These are phyloP conservation scores for Xanthoconium purpureum DNA, from an alignment of 768 basidiomycete genomes.

Conservation along the genomic window DNA sequence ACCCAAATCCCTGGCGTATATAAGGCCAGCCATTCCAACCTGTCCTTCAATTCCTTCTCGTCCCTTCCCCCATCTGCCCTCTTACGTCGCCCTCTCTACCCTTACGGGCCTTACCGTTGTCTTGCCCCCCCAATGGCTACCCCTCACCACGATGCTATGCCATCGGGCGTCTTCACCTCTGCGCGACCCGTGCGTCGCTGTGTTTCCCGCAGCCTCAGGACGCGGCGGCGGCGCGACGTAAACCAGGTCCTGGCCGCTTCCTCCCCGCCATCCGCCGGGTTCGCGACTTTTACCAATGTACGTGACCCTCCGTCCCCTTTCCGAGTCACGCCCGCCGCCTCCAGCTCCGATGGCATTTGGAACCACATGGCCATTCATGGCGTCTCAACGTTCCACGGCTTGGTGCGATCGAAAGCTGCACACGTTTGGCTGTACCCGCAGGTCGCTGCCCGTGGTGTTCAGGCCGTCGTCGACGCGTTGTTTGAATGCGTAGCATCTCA, in stretches of 20 bases:
- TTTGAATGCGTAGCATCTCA: neutral
- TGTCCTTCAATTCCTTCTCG: neutral
- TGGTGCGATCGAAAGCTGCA: neutral
- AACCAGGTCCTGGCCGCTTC: neutral
- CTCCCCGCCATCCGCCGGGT: neutral
- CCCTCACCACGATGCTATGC: neutral
- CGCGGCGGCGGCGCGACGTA: neutral
- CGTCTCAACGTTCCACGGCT: neutral
- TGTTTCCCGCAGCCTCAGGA: neutral
- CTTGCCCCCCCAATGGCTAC: slow-evolving; percentile 4
- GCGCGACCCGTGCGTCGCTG: neutral
- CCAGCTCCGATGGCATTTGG: neutral
- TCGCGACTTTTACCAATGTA: neutral
- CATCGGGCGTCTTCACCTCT: neutral
- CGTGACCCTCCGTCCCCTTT: neutral
- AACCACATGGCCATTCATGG: neutral
- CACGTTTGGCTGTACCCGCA: slow-evolving; percentile 9
- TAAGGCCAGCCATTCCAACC: neutral
- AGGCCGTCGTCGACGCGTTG: slow-evolving; percentile 1
- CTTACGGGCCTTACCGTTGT: neutral
- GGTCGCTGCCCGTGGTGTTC: neutral
- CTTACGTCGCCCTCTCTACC: neutral
- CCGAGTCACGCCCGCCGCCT: neutral
- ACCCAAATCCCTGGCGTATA: slow-evolving; percentile 1
- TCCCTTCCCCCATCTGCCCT: neutral